These are phyloP conservation scores for Wallacemonas sp. DNA, from an alignment of 208 protist genomes.

Conservation along the genomic window DNA sequence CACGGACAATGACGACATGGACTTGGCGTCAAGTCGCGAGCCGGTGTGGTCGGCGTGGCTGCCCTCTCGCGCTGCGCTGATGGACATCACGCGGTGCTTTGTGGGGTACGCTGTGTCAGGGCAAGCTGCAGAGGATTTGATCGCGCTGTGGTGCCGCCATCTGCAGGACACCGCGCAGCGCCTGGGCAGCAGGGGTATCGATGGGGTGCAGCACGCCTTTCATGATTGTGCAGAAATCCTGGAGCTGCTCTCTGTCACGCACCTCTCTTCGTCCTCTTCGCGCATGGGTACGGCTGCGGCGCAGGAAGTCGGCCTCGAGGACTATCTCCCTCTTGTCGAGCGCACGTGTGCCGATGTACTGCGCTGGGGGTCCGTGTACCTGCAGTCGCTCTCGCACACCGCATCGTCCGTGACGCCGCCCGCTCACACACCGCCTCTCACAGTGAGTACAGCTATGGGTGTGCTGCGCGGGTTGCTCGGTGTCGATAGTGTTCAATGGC, in stretches of 20 bases:
- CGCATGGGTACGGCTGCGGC: conserved; percentile 11
- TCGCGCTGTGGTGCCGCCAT: conserved; percentile 45
- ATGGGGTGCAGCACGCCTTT: conserved; percentile 11
- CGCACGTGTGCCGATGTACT: conserved; percentile 27
- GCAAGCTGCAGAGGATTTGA: conserved; percentile 47
- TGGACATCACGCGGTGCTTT: conserved; percentile 47
- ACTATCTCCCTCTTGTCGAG: conserved; percentile 51
- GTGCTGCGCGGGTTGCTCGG: conserved; percentile 26
- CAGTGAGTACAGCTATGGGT: background rate
- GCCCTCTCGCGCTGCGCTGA: conserved; percentile 22
- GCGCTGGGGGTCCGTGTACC: conserved; percentile 8
- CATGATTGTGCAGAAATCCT: conserved; percentile 32
- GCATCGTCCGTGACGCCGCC: background rate
- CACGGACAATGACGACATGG: too few relatives aligned
- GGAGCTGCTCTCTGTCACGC: conserved; percentile 12
- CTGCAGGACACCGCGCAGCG: too few relatives aligned
- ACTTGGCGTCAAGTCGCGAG: too few relatives aligned
- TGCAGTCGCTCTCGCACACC: background rate
- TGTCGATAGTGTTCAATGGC: conserved; percentile 55
- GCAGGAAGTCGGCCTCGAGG: conserved; percentile 49
- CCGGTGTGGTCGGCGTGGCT: background rate
- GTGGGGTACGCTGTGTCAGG: conserved; percentile 69
- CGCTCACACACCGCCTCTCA: background rate
- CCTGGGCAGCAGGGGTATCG: background rate
- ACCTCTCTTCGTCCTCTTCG: conserved; percentile 16